Evolutionary conservation across 257 asterid species (phyloP).

Genomic region (Sherardia arvensis): DNA sequence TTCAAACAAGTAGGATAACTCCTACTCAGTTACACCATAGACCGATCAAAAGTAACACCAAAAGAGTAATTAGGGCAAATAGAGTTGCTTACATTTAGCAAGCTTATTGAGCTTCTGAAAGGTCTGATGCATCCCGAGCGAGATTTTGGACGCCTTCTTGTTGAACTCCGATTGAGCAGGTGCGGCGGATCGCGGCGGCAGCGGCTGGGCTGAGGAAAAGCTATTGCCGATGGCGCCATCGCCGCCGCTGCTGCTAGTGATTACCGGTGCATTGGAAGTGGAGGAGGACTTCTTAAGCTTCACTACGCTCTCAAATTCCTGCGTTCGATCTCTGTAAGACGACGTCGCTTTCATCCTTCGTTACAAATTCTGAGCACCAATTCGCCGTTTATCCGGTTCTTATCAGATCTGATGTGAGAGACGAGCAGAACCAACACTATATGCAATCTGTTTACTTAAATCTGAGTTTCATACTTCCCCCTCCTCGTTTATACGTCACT

Average conservation of each 20-base stretch:
- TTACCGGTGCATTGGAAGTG: constrained; percentile 4
- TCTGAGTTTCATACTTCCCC: background rate
- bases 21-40: background rate
- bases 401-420: constrained; percentile 5
- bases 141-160: constrained; percentile 59
- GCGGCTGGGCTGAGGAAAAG: constrained; percentile 11
- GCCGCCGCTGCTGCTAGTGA: background rate
- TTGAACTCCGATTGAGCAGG: constrained; percentile 68
- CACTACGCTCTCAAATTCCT: constrained; percentile 14
- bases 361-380: background rate
- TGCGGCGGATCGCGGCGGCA: constrained; percentile 17
- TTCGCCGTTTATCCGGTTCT: background rate
- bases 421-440: too few relatives aligned
- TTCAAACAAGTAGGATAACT: background rate
- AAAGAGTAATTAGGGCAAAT: background rate
- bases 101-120: constrained; percentile 66
- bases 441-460: background rate
- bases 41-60: background rate
- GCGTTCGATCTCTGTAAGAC: constrained; percentile 21
- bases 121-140: constrained; percentile 66
- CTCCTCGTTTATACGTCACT: background rate
- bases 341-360: constrained; percentile 11
- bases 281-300: constrained; percentile 17
- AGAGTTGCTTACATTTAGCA: constrained; percentile 40
- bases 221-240: background rate